Evolutionary conservation across 73 alveolate genomes (phyloP).

Genomic region (Paramecium primaurelia): DNA sequence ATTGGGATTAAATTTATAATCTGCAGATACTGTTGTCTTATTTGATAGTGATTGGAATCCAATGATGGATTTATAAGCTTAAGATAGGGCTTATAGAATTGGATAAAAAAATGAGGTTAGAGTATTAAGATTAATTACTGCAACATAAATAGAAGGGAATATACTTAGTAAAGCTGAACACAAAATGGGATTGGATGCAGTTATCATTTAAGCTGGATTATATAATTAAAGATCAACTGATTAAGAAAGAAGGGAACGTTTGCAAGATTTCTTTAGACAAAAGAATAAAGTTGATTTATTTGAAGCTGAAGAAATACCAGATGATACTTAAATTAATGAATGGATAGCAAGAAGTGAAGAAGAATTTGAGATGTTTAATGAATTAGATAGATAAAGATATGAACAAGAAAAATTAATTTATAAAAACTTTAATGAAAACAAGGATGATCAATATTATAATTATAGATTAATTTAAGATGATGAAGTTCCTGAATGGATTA

Average conservation of each 20-base stretch:
- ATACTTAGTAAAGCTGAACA: slow-evolving; percentile 95
- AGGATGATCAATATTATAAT: slow-evolving; percentile 63
- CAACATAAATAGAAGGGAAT: slow-evolving; percentile 93
- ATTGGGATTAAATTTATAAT: slow-evolving; percentile 88
- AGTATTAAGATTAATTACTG: slow-evolving; percentile 93
- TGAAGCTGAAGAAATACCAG: slow-evolving; percentile 87
- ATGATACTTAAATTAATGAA: slow-evolving; percentile 93
- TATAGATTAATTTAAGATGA: slow-evolving; percentile 89
- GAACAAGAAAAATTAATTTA: slow-evolving; percentile 76
- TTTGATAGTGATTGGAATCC: slow-evolving; percentile 99
- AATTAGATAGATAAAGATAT: slow-evolving; percentile 80
- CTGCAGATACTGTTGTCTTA: slow-evolving; percentile 96
- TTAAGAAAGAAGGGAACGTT: slow-evolving; percentile 89
- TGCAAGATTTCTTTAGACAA: slow-evolving; percentile 86
- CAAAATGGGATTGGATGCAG: slow-evolving; percentile 94
- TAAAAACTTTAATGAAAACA: slow-evolving; percentile 61
- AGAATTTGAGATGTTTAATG: slow-evolving; percentile 74
- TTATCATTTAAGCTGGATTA: slow-evolving; percentile 96
- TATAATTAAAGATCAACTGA: slow-evolving; percentile 94
- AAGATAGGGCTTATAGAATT: slow-evolving; percentile 99
- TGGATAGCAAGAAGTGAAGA: slow-evolving; percentile 87
- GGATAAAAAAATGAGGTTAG: slow-evolving; percentile 97
- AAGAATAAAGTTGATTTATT: slow-evolving; percentile 66
- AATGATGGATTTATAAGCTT: slow-evolving; percentile 97
- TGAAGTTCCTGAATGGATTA: slow-evolving; percentile 98